Base-by-base conservation (phyloP, 441 rosid species). In the Aquilaria agallochum region DNA sequence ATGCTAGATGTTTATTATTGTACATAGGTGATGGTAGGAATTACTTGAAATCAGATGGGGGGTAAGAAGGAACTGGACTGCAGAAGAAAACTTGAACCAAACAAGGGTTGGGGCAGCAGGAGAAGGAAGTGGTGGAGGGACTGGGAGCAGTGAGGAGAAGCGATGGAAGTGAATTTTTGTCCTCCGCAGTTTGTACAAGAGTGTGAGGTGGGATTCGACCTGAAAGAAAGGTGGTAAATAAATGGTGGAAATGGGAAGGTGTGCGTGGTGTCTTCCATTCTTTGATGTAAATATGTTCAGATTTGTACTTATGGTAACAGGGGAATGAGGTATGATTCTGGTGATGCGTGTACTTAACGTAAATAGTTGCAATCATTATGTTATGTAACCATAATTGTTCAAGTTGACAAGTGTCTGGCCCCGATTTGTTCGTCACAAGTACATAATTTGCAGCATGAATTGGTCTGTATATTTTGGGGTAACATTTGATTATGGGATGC, bases 271-370 rank as follows among this genome's bases (percentile, higher is more conserved):
- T 59, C 54, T 68, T 40, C 55, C 52, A 74, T 74, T 73, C 79
- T 72, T 79, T 77, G 40, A 15, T 80, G 86, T 78, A 71, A 53
- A 76, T 74, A 71, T 67, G 5, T 31, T 8, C 7, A 36, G 42
- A 36, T 36, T 36, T 73, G 72, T 70, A 68, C 64, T 59, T 61
- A 48, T 11, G 11, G 60, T 59, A 52, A 20, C 27, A 20, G 27
- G 13, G 11, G 67, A 68, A 60, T 50, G 66, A 45, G 56, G 7
- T 49, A 50, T 60, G 62, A 55, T 63, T 70, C 62, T 32, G 48
- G 31, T 27, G 55, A 0, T 57, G 57, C 31, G 31, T 75, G 78
- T 75, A 68, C 70, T 67, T 64, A 54, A 20, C 60, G 50, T 64
- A 56, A 55, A 67, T 67, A 68, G 63, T 51, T 65, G 59, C 6